A percentile compares a stretch with the other conserved stretches of the same genome.
Conservation (phyloP, 2,329 filamentous ascomycete species). For the Exophiala calicioides region DNA sequence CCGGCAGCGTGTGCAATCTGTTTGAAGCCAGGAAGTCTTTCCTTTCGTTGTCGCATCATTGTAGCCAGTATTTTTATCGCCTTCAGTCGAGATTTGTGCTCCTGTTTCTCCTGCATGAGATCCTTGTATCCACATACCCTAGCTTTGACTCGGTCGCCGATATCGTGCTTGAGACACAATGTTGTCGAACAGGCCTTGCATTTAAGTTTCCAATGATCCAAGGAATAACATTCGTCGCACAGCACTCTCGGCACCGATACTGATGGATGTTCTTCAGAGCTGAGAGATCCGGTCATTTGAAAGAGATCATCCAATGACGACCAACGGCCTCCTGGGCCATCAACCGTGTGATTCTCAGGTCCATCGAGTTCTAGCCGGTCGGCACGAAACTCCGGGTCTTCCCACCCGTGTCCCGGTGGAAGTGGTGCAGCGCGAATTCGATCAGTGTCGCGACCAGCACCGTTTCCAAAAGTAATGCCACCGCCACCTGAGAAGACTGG, state of each 20-base stretch:
- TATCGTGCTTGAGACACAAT: slow-evolving; percentile 61
- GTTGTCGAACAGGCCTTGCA: slow-evolving; percentile 59
- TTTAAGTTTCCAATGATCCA: slow-evolving; percentile 61
- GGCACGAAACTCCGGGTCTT: slow-evolving; percentile 55
- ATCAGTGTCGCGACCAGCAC: slow-evolving; percentile 54
- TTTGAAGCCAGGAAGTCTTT: slow-evolving; percentile 16
- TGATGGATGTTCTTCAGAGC: slow-evolving; percentile 13
- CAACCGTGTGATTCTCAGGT: slow-evolving; percentile 9
- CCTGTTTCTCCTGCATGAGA: slow-evolving; percentile 53
- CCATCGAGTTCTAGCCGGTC: slow-evolving; percentile 7
- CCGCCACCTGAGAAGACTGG: slow-evolving; percentile 62
- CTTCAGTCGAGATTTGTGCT: slow-evolving; percentile 34
- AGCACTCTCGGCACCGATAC: slow-evolving; percentile 50
- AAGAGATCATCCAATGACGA: slow-evolving; percentile 48
- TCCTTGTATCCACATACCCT: slow-evolving; percentile 60
- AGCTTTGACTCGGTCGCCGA: slow-evolving; percentile 54
- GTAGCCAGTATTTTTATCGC: slow-evolving; percentile 24
- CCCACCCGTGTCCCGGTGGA: slow-evolving; percentile 56
- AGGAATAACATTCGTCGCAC: slow-evolving; percentile 59
- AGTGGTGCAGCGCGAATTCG: slow-evolving; percentile 59
- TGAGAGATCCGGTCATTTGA: slow-evolving; percentile 15
- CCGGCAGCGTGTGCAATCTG: neutral
- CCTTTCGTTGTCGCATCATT: slow-evolving; percentile 31
- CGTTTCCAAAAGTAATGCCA: slow-evolving; percentile 57
- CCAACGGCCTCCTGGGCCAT: slow-evolving; percentile 30